Evolutionary conservation across 2,329 filamentous ascomycete species (phyloP), one percentile per base, ranked within the genome.

Genomic region (Coniochaeta sp.): DNA sequence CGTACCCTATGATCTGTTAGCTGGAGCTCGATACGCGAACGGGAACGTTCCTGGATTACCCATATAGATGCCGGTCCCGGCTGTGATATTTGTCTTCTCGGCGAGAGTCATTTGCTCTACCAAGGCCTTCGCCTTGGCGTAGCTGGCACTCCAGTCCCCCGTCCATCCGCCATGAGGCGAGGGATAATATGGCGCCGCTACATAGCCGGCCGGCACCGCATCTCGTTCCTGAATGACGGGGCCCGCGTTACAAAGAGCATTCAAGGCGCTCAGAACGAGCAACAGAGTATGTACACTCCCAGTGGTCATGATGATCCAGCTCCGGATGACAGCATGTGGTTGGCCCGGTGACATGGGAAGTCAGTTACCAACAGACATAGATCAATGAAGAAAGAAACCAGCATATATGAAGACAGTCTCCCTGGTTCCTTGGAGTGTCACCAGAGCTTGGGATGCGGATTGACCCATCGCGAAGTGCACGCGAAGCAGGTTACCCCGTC

Each of bases 1-100:
- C 32, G 34, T 38, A 67, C 65, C 65, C 65, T 67, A 56, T 26
- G 24, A 22, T n/a, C 24, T 58, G 14, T 22, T 5, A 34, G 36
- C 30, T 40, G 5, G 8, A 26, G 55, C 3, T 57, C 9, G n/a
- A 40, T 24, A 12, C 3, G 55, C 16, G 28, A 12, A 10, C 8
- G 52, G 7, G 3, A 19, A 34, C 2, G 3, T n/a, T 2, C 6
- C n/a, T 19, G 32, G 1, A 66, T 64, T 69, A 77, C 82, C 89
- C 89, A 91, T 92, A 64, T 80, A 88, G 47, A 87, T 80, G 1
- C 89, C 89, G 1, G 82, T 87, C 3, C 89, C 89, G 1, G 83
- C 83, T 0, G 89, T 91, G 58, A 92, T 80, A 68, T 92, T 93
- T 3, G 88, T 87, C 75, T 93, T 93, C 71, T 93, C 90, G 1